These are phyloP conservation scores for Ceratocystis diversiconidia DNA, from an alignment of 2,329 filamentous ascomycete genomes.

Conservation along the genomic window DNA sequence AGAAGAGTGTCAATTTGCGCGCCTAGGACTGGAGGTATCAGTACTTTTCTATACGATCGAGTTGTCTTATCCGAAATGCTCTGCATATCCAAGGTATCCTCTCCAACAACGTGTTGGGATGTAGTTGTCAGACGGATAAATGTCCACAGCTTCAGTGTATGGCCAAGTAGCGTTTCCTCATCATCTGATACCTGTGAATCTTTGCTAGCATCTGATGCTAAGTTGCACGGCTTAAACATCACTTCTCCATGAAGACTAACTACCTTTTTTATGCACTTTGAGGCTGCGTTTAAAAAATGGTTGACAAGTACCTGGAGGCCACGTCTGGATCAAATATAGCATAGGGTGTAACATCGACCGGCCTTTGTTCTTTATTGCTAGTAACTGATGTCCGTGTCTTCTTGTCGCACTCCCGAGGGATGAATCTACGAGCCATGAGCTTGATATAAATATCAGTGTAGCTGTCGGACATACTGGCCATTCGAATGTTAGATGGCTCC, in stretches of 20 bases:
- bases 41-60: slow-evolving; percentile 41
- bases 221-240: slow-evolving; percentile 36
- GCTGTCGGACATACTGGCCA: slow-evolving; percentile 39
- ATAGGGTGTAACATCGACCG: slow-evolving; percentile 40
- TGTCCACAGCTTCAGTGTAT: slow-evolving; percentile 43
- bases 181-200: slow-evolving; percentile 21
- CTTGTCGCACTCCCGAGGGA: slow-evolving; percentile 41
- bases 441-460: slow-evolving; percentile 35
- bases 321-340: slow-evolving; percentile 39
- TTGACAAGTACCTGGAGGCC: slow-evolving; percentile 39
- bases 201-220: slow-evolving; percentile 26
- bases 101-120: slow-evolving; percentile 43
- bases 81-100: slow-evolving; percentile 43
- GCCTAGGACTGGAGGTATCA: slow-evolving; percentile 47
- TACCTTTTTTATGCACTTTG: slow-evolving; percentile 33
- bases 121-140: slow-evolving; percentile 45
- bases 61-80: slow-evolving; percentile 41
- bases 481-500: slow-evolving; percentile 37
- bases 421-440: slow-evolving; percentile 41
- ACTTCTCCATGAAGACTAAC: slow-evolving; percentile 26
- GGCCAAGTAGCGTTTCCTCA: slow-evolving; percentile 19
- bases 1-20: slow-evolving; percentile 47
- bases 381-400: slow-evolving; percentile 40
- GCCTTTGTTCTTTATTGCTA: slow-evolving; percentile 30
- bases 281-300: slow-evolving; percentile 23